Base-by-base conservation (phyloP, 2,329 filamentous ascomycete genomes). In the Colletotrichum sp. region DNA sequence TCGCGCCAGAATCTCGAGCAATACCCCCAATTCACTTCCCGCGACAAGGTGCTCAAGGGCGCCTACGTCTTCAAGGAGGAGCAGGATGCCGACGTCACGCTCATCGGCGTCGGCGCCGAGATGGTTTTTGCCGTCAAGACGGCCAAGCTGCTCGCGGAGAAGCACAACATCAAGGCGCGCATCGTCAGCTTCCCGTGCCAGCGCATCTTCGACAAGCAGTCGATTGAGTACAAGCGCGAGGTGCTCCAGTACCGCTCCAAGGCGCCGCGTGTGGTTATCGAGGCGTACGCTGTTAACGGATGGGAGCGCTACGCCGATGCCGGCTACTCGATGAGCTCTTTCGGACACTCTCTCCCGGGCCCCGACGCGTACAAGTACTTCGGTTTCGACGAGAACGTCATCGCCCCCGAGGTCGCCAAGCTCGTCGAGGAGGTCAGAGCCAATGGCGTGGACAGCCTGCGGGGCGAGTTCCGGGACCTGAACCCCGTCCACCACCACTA, bases 291-390 rank as follows among this genome's bases (percentile, higher is more conserved):
- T 2, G 84, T 87, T 2, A 89, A 89, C 74, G 89, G 90, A 1
- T 92, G 90, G 90, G 91, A 92, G 82, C 81, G 90, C 24, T 92
- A 92, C 78, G 90, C 90, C 0, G 88, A 91, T 80, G 90, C 90
- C 1, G 89, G 87, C 2, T 86, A 86, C 74, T 88, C 85, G 63
- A 88, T 92, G 86, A 85, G 85, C 59, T 83, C 84, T 0, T 92
- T 92, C 77, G 90, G 90, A 1, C 89, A 92, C 79, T 89, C 86
- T 18, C 79, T 92, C 59, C 90, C 90, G 0, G 88, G 89, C 0
- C 87, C 87, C 74, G 85, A 84, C 14, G 88, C 88, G 4, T 91
- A 91, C 77, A 85, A 86, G 75, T 86, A 86, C 77, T 91, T 91
- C 77, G 87, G 89, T 1, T 91, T 87, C 76, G 86, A 89, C 69